Evolutionary conservation across 202 grass and related monocot species (phyloP).

Genomic region (Miscanthus sacchariflorus): DNA sequence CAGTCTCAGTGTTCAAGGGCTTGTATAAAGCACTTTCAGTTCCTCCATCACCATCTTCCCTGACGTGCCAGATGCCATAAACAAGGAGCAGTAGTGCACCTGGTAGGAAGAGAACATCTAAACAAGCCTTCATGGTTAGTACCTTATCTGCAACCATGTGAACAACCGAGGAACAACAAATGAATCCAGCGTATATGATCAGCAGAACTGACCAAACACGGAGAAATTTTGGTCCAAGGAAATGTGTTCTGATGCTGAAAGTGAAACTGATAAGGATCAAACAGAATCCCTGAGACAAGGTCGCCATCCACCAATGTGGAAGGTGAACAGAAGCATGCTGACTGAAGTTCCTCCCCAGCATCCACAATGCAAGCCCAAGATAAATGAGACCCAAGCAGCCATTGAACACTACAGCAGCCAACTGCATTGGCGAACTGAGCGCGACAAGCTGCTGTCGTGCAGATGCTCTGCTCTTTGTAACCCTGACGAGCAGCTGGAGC

Average conservation of each 20-base stretch:
- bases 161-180: conserved; percentile 63
- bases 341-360: conserved; percentile 52
- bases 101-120: conserved; percentile 71
- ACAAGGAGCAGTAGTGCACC: conserved; percentile 55
- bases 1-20: conserved; percentile 52
- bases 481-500: conserved; percentile 57
- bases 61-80: conserved; percentile 42
- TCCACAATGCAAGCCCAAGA: conserved; percentile 61
- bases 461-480: conserved; percentile 31
- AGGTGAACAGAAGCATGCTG: conserved; percentile 22
- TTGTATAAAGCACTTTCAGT: conserved; percentile 53
- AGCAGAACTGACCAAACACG: conserved; percentile 48
- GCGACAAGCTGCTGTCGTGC: conserved; percentile 25
- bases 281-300: conserved; percentile 61
- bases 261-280: conserved; percentile 50
- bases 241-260: conserved; percentile 39
- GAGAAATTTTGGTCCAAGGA: conserved; percentile 40
- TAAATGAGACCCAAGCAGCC: conserved; percentile 64
- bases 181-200: conserved; percentile 50
- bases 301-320: conserved; percentile 62
- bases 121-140: conserved; percentile 51
- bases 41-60: conserved; percentile 45
- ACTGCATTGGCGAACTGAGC: conserved; percentile 37
- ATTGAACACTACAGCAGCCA: conserved; percentile 46
- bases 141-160: conserved; percentile 50